These are phyloP conservation scores for Cercospora canescens DNA, from an alignment of 2,329 filamentous ascomycete species.

Conservation along the genomic window DNA sequence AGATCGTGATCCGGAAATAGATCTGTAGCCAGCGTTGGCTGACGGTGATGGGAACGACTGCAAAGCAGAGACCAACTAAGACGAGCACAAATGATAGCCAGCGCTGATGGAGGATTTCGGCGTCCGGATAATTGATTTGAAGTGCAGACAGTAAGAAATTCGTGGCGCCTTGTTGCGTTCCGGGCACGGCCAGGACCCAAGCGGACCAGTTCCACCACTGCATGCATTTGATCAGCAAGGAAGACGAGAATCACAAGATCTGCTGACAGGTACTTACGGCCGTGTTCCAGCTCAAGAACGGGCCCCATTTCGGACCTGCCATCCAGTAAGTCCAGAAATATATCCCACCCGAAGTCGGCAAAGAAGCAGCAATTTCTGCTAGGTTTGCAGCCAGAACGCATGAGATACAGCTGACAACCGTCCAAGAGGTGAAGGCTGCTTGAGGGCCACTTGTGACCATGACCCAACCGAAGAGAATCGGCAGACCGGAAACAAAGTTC, in stretches of 20 bases:
- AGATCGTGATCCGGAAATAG: not conserved
- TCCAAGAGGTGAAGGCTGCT: not conserved
- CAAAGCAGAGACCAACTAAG: not conserved
- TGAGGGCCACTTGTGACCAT: not conserved
- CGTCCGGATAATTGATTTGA: not conserved
- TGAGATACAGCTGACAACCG: not conserved
- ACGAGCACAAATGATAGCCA: not conserved
- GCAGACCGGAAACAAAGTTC: not conserved
- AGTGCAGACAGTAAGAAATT: not conserved
- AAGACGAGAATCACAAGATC: no score
- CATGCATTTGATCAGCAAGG: not conserved
- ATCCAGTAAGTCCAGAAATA: not conserved
- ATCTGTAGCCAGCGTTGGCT: not conserved
- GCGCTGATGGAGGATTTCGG: not conserved
- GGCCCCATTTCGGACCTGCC: not conserved
- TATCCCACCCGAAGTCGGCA: not conserved
- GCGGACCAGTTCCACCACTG: not conserved
- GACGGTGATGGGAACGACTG: not conserved
- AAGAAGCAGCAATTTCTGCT: not conserved
- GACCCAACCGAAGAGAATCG: not conserved
- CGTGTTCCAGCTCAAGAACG: not conserved
- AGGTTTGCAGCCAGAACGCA: not conserved
- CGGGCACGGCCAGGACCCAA: not conserved
- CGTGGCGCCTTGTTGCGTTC: not conserved
- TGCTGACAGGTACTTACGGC: no score